Base-by-base conservation (phyloP, 352 stramenopile genomes). In the Plasmopara viticola region DNA sequence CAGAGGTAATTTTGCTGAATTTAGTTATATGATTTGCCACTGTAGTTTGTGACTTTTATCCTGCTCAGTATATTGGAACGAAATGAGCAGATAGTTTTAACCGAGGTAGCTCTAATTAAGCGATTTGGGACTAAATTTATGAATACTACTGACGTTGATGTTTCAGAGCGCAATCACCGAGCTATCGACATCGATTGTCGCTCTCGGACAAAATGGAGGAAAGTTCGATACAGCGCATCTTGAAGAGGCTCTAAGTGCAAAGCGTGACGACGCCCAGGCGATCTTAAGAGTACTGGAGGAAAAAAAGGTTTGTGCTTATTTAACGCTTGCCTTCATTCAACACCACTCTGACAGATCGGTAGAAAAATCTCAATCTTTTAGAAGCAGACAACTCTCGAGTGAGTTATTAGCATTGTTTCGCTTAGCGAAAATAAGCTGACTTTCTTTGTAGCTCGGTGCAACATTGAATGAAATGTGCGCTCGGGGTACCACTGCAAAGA, bases 151-250 rank as follows among this genome's bases (percentile, higher is more conserved):
- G 20, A 25, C 20, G 20, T 25, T 25, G 20, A 3, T 25, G 20
- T 25, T 60, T 20, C 48, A 80, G 70, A 58, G 43, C 28, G 51
- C 34, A 42, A 64, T 77, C 34, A 48, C 61, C 6, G 58, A 73
- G 20, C 14, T 80, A 53, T 67, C 57, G 20, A 44, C 48, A 43
- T 63, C 63, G 18, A 54, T 71, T 4, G 40, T 49, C 15, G 39
- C 44, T 10, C 60, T 64, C 25, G 29, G 53, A 15, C 52, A 35
- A 13, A 37, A 39, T 34, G 37, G 40, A 49, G 28, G 7, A 42
- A 35, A 48, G 5, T 60, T 64, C 34, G 40, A 56, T 34, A 67
- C 37, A 20, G 31, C 43, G 29, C 33, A 20, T 20, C 38, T 66
- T 44, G 47, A 64, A 57, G 43, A 63, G 51, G 49, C 63, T 31